Conservation (phyloP, 202 grass and related monocot genomes). For the Musa balbisiana region DNA sequence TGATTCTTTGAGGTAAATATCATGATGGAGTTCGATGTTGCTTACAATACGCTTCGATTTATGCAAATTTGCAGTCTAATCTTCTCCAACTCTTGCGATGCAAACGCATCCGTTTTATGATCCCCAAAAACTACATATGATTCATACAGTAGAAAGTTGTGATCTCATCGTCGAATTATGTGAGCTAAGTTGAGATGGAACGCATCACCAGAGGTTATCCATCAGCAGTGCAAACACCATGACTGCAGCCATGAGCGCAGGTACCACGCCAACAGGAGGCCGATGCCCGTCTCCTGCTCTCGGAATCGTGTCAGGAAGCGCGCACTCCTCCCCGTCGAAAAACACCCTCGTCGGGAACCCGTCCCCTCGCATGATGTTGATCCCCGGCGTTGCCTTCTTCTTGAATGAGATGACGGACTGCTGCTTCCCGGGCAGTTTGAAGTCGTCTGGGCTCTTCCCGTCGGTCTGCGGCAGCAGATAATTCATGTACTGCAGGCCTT, state of each 20-base stretch:
- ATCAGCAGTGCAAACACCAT: neutral
- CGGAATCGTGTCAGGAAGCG: constrained; percentile 50
- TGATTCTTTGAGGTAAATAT: too few species aligned
- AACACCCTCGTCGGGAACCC: constrained; percentile 71
- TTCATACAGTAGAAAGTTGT: too few species aligned
- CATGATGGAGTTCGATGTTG: too few species aligned
- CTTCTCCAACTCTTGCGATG: too few species aligned
- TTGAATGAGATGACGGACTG: constrained; percentile 75
- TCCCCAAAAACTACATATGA: too few species aligned
- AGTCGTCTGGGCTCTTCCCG: constrained; percentile 26
- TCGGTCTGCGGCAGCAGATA: constrained; percentile 51
- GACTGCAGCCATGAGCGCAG: neutral
- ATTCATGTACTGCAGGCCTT: constrained; percentile 44
- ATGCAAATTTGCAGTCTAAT: too few species aligned
- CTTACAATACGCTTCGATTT: too few species aligned
- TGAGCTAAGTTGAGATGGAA: too few species aligned
- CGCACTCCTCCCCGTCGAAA: constrained; percentile 96
- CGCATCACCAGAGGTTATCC: neutral
- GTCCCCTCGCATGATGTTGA: constrained; percentile 45
- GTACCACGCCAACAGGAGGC: neutral
- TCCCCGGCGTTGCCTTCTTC: constrained; percentile 46
- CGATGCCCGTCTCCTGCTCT: constrained; percentile 1
- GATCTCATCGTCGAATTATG: too few species aligned
- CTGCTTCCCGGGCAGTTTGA: constrained; percentile 70
- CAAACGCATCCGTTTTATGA: too few species aligned